Percentiles rank a stretch among this genome's conserved stretches.
These are phyloP conservation scores for Penicillium soppii DNA, from an alignment of 495 filamentous ascomycete genomes.

Conservation along the genomic window DNA sequence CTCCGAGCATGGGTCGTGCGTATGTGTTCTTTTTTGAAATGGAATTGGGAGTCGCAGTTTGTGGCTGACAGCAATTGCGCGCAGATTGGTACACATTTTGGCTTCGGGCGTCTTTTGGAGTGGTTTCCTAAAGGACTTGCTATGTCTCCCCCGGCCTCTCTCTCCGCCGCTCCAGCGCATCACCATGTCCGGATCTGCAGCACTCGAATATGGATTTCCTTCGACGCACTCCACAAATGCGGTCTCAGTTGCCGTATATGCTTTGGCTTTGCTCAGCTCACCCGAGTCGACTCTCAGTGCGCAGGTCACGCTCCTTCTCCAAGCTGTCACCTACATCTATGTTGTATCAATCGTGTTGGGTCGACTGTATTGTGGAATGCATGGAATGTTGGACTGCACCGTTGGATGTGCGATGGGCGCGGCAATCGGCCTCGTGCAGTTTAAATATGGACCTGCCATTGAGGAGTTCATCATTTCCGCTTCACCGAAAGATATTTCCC, in stretches of 20 bases:
- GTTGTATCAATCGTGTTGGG: conserved; percentile 87
- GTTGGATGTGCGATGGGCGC: conserved; percentile 75
- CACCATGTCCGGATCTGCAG: conserved; percentile 92
- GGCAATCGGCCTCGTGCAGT: conserved; percentile 66
- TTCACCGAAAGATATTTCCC: conserved; percentile 53
- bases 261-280: conserved; percentile 61
- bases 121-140: conserved; percentile 89
- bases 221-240: conserved; percentile 97
- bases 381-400: conserved; percentile 89
- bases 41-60: not conserved
- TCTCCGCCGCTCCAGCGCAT: conserved; percentile 93
- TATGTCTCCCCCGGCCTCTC: conserved; percentile 90
- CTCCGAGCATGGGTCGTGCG: conserved; percentile 77
- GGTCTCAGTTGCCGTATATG: conserved; percentile 88
- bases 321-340: conserved; percentile 73
- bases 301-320: conserved; percentile 55
- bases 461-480: conserved; percentile 60
- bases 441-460: conserved; percentile 62
- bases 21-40: conserved; percentile 43
- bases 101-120: conserved; percentile 90
- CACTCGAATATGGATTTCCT: conserved; percentile 95
- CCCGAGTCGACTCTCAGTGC: conserved; percentile 51
- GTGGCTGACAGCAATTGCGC: conserved; percentile 6
- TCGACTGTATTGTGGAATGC: conserved; percentile 96
- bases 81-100: conserved; percentile 82